Evolutionary conservation across 225 moss, liverwort and hornwort species (phyloP), one percentile per base, ranked within the genome.

Genomic region (Takakia lepidozioides): DNA sequence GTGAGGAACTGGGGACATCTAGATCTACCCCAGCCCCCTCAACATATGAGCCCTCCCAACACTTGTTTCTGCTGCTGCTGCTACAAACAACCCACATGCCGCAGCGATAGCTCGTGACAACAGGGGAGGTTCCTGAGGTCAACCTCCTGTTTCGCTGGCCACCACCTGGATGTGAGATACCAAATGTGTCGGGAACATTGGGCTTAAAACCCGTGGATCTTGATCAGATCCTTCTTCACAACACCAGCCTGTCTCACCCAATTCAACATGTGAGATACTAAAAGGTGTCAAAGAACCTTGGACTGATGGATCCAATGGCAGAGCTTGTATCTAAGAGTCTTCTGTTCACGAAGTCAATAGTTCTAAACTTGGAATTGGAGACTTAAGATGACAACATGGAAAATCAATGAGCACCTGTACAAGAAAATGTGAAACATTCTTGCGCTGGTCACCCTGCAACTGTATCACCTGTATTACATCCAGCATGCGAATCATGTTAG

Each of bases 351-450:
- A n/a, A n/a, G n/a, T n/a, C n/a, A 1, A 6, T 1, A 25, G 14
- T 49, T 9, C 5, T 14, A 16, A 28, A 13, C 18, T 5, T 26
- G 25, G 2, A 41, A 56, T 10, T 2, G 27, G 8, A 41, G 15
- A 20, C 18, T 11, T 0, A 29, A 37, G 13, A 37, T 9, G 36
- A 37, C 13, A 13, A 23, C 8, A 8, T 27, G 5, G 9, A 51
- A 13, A n/a, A 27, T 3, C 2, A n/a, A 14, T 10, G 24, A 4
- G 0, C 44, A 70, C 75, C 71, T 84, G 76, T 2, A 92, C 83
- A 35, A 93, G 88, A 54, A 93, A 93, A 47, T 93, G 85, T 1
- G 88, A 88, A 63, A 88, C 92, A 85, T 93, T 88, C 68, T 93
- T 93, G 28, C 86, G 83, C 72, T 90, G 86, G 57, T 86, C 86